Base-by-base conservation (phyloP, 768 basidiomycete genomes). In the Suillus alpinus region DNA sequence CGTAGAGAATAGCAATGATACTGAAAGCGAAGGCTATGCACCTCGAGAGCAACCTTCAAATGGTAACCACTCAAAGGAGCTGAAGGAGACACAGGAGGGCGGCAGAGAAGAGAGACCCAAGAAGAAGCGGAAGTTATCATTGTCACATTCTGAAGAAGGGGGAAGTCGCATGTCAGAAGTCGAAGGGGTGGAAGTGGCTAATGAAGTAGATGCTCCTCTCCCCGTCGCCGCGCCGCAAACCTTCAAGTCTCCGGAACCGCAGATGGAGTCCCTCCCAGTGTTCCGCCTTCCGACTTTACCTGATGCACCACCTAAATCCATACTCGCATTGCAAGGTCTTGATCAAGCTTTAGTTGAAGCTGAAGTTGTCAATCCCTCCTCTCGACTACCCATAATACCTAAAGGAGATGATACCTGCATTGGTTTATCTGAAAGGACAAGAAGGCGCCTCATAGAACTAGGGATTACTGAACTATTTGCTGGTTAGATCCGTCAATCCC, bases 401-500 rank as follows among this genome's bases (percentile, higher is more conserved):
- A 64, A 72, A 6, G 69, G 65, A 5, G 73, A 74, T 29, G 76
- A 79, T 49, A 74, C 76, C n/a, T 75, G 68, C 29, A 81, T 78
- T 0, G 83, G 82, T 3, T 75, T 95, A 20, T 82, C 83, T 59
- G 79, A 78, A 66, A 85, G 78, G 69, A 91, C 82, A 53, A 77
- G 82, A 65, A 85, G 74, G 65, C 78, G 91, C 46, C 69, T 98
- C 57, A 73, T 78, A 34, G 90, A 92, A 31, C 79, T 94, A 23
- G 94, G 94, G 2, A 86, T 98, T n/a, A 80, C 78, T 5, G 88
- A 94, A 61, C 78, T 96, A 60, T 97, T 98, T 73, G 93, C 94
- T 58, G 94, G 94, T 93, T 66, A 63, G 85, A 73, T 51, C 26
- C 32, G 36, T 57, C 55, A 23, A 53, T 51, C 55, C 44, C 34